Evolutionary conservation across 768 basidiomycete species (phyloP).

Genomic region (Tephrocybe sp.): DNA sequence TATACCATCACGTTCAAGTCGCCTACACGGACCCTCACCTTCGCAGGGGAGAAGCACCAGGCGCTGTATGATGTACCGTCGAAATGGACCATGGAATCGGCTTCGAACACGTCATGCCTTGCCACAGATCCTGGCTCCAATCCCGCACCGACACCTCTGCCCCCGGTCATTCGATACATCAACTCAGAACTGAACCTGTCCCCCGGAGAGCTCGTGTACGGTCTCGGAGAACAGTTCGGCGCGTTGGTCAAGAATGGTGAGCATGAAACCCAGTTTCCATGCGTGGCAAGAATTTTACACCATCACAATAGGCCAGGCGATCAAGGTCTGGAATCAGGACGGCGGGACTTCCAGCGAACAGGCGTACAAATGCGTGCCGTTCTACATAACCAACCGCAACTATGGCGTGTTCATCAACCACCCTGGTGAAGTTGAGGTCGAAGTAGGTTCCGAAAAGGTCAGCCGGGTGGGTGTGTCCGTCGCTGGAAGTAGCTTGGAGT

Average conservation of each 20-base stretch:
- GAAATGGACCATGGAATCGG: constrained; percentile 49
- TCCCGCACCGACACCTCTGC: constrained; percentile 43
- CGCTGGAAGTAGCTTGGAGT: constrained; percentile 63
- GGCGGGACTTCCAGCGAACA: constrained; percentile 73
- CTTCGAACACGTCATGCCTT: constrained; percentile 57
- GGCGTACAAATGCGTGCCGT: constrained; percentile 67
- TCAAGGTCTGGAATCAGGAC: constrained; percentile 74
- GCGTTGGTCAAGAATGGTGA: constrained; percentile 75
- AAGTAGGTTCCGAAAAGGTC: constrained; percentile 68
- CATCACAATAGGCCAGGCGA: constrained; percentile 42
- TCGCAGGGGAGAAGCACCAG: constrained; percentile 55
- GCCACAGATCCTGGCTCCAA: constrained; percentile 59
- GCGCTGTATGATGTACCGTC: constrained; percentile 56
- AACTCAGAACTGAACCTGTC: constrained; percentile 63
- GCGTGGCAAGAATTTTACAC: neutral
- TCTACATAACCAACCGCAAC: constrained; percentile 67
- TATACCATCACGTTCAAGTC: constrained; percentile 66
- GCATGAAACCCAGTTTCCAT: constrained; percentile 22
- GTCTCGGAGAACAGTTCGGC: constrained; percentile 75
- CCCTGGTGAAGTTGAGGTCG: constrained; percentile 74
- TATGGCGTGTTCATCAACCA: constrained; percentile 81
- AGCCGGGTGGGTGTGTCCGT: constrained; percentile 65
- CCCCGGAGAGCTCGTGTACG: constrained; percentile 73
- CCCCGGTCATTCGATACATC: constrained; percentile 46
- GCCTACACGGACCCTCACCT: constrained; percentile 42